Evolutionary conservation across 768 basidiomycete genomes (phyloP).

Genomic region (Rhodotorula sphaerocarpa): DNA sequence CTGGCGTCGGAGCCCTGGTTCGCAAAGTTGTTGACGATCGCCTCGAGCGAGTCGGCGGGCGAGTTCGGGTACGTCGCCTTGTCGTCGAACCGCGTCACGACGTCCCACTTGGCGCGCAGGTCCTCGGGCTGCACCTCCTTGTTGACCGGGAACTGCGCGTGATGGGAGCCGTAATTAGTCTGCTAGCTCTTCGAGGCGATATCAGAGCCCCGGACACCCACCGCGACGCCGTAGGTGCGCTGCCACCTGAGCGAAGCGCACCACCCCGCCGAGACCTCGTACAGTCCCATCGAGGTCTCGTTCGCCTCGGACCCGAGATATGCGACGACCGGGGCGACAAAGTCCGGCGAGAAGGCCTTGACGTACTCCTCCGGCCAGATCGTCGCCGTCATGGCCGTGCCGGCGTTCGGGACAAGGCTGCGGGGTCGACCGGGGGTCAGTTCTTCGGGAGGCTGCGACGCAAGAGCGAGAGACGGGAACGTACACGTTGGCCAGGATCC

Average conservation of each 20-base stretch:
- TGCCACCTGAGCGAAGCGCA: slow-evolving; percentile 89
- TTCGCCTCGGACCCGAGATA: slow-evolving; percentile 75
- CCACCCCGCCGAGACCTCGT: slow-evolving; percentile 87
- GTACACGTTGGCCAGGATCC: slow-evolving; percentile 66
- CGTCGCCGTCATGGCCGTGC: slow-evolving; percentile 28
- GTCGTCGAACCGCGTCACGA: slow-evolving; percentile 77
- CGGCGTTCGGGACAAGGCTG: slow-evolving; percentile 38
- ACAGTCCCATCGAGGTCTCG: slow-evolving; percentile 63
- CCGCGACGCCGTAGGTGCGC: slow-evolving; percentile 68
- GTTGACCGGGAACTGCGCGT: slow-evolving; percentile 61
- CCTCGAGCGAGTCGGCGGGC: slow-evolving; percentile 66
- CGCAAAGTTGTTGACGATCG: slow-evolving; percentile 58
- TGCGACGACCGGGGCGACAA: slow-evolving; percentile 82
- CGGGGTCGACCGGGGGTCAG: neutral
- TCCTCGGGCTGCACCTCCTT: slow-evolving; percentile 69
- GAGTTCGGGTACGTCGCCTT: slow-evolving; percentile 72
- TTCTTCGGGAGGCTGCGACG: too few relatives aligned
- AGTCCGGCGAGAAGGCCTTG: slow-evolving; percentile 61
- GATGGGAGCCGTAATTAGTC: neutral
- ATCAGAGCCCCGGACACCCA: slow-evolving; percentile 1
- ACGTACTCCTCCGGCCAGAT: slow-evolving; percentile 42
- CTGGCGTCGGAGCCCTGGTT: slow-evolving; percentile 44
- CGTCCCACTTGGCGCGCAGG: slow-evolving; percentile 66
- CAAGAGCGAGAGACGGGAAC: slow-evolving; percentile 44
- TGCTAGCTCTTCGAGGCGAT: too few relatives aligned